Conservation (phyloP, 2,329 filamentous ascomycete genomes). For the Plenodomus lindquistii region DNA sequence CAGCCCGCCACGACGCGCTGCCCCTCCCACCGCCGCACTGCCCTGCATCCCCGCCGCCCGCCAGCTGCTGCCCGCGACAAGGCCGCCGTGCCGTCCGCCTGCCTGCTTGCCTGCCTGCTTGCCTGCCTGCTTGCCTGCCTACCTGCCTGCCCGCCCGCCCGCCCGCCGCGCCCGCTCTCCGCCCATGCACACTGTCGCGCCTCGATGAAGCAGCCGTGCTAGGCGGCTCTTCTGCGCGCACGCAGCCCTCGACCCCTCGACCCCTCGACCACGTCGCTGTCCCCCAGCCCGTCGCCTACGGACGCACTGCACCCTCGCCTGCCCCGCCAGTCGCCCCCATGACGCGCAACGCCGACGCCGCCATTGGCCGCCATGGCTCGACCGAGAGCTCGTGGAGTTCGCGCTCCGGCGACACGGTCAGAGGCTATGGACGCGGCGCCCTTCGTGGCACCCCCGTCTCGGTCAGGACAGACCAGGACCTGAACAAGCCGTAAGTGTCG, state of each 20-base stretch:
- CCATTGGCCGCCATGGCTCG: conserved; percentile 65
- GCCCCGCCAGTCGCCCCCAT: conserved; percentile 49
- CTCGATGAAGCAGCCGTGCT: conserved; percentile 46
- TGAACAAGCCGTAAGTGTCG: conserved; percentile 49
- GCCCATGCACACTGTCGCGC: conserved; percentile 33
- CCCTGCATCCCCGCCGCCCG: conserved; percentile 1
- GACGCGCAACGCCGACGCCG: conserved; percentile 68
- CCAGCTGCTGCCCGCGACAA: neutral
- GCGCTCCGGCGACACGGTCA: conserved; percentile 68
- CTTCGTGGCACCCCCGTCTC: conserved; percentile 46
- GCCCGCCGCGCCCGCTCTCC: conserved; percentile 9
- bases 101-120: conserved; percentile 3
- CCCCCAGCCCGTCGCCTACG: conserved; percentile 11
- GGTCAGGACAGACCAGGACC: conserved; percentile 61
- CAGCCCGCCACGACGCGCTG: neutral
- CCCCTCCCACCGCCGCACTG: neutral
- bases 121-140: conserved; percentile 8
- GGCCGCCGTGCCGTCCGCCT: conserved; percentile 4
- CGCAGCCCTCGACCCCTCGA: conserved; percentile 31
- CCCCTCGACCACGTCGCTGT: conserved; percentile 15
- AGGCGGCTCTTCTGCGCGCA: conserved; percentile 31
- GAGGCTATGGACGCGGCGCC: conserved; percentile 47
- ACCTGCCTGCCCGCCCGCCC: conserved; percentile 8
- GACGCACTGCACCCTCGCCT: conserved; percentile 18
- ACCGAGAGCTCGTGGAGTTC: conserved; percentile 69